Base-by-base conservation (phyloP, 371 early-diverging fungal species). In the Lichtheimia hyalospora region DNA sequence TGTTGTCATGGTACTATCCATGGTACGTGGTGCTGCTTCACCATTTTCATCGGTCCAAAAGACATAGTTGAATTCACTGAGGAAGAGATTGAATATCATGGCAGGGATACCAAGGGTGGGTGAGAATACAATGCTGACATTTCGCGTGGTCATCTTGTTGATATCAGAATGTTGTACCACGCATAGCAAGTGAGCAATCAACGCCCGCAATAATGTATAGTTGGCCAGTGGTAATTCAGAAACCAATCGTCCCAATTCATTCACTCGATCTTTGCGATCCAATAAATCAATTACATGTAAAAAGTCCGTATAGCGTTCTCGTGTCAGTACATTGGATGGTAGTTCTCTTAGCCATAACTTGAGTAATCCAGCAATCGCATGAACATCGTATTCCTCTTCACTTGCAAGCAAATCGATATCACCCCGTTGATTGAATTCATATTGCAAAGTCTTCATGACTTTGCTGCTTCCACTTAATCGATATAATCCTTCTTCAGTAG, bases 401-500 rank as follows among this genome's bases (percentile, higher is more conserved):
- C 74, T 52, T 44, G 72, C 66, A 25, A 87, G 52, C 6, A 91
- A 64, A 54, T 88, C 78, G 16, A 86, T 78, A 70, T 91, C 91
- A 2, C 86, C 85, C 28, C 89, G 86, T 72, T 39, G 44, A 60
- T 97, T 90, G 64, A 97, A 98, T 55, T 84, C 77, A 25, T 87
- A 86, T 71, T 90, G 92, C 59, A 98, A 73, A 16, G 44, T 57
- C 58, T 87, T 85, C 50, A 97, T 89, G 24, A 82, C 81, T 5
- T 80, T 66, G 7, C 85, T 67, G 21, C 90, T 87, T 15, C 98
- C 98, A 27, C 89, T 91, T 60, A 95, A 73, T 4, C 98, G 87
- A 73, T 97, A 98, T 25, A 98, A 90, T 6, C 98, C 98, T 76
- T 97, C 97, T 68, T 98, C 98, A 20, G 81, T 58, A 39, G 79